A percentile compares a stretch with the other conserved stretches of the same genome.
phyloP scores from a whole-genome alignment of 2,329 filamentous ascomycete genomes.

The Alternaria conjuncta region DNA sequence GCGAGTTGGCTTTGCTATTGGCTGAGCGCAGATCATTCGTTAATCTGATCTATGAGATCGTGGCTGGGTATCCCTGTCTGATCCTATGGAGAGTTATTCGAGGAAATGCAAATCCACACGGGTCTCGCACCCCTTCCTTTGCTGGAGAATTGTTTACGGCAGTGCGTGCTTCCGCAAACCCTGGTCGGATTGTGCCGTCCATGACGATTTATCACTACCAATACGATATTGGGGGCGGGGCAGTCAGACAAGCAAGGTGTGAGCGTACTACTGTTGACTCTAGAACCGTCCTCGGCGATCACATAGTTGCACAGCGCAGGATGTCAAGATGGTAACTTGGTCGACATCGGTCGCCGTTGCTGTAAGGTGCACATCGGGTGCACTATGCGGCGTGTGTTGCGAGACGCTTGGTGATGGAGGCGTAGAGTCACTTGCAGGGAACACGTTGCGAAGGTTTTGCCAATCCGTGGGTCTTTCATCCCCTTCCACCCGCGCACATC shows the following conservation, averaged over 20 bases:
- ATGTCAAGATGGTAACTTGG: constrained; percentile 17
- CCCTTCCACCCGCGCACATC: constrained; percentile 32
- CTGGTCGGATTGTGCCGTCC: constrained; percentile 16
- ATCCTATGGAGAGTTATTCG: constrained; percentile 4
- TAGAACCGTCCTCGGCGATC: constrained; percentile 37
- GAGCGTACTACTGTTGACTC: constrained; percentile 26
- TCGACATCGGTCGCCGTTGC: constrained; percentile 28
- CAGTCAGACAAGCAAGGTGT: constrained; percentile 16
- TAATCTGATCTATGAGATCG: constrained; percentile 46
- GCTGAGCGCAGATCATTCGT: constrained; percentile 40
- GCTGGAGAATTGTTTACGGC: not conserved
- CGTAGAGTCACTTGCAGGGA: constrained; percentile 25
- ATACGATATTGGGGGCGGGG: constrained; percentile 22
- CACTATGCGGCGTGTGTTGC: constrained; percentile 4
- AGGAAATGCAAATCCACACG: constrained; percentile 11
- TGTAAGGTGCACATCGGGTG: constrained; percentile 36
- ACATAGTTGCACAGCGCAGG: constrained; percentile 28
- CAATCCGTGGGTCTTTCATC: constrained; percentile 22
- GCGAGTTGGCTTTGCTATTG: constrained; percentile 32
- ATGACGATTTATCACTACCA: constrained; percentile 17
- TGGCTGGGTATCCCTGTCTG: constrained; percentile 31
- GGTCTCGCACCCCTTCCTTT: constrained; percentile 1
- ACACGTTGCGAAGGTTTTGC: constrained; percentile 12
- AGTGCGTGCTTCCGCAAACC: constrained; percentile 23
- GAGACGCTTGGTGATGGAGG: constrained; percentile 8